Evolutionary conservation across 768 basidiomycete species (phyloP), one percentile per base, ranked within the genome.

Genomic region (Pholiota microspora): DNA sequence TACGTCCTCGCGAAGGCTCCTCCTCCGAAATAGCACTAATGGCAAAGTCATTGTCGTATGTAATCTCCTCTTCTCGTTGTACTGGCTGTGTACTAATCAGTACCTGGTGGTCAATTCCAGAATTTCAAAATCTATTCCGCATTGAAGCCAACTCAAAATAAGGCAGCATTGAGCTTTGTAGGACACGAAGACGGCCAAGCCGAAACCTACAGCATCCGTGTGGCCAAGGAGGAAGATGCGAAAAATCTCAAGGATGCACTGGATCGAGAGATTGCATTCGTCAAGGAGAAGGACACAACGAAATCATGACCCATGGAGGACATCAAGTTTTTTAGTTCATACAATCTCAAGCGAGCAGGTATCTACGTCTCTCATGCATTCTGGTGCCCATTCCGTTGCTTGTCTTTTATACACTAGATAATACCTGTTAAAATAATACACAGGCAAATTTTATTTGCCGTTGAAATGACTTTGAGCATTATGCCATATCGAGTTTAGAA

Each of bases 401-500:
- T 23, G 18, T 27, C 27, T 28, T 42, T 55, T 21, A 18, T 50
- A 50, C 50, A 47, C 28, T 55, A 52, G 46, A 56, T 54, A 56
- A 24, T 25, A 36, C 38, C 29, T 45, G 31, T 56, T 56, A 57
- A 48, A 55, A 59, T 54, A 53, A 54, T 62, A 60, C 60, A 65
- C 38, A 21, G 49, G n/a, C 34, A 44, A 48, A 40, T 2, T 47
- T 62, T 58, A 72, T 66, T 84, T 88, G 58, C 73, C 84, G 38
- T 73, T 79, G 69, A 94, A 88, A 69, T 94, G 92, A 65, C 89
- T 92, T 66, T 92, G 92, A 4, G 92, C 92, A 62, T 94, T 92
- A 60, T 93, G 91, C 92, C 92, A 94, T 71, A 90, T 89, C 25
- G 89, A 92, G 61, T 87, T 92, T 62, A 93, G 85, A 18, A 98